These are phyloP conservation scores for Kluyveromyces nonfermentans DNA, from an alignment of 805 yeast genomes.

Conservation along the genomic window DNA sequence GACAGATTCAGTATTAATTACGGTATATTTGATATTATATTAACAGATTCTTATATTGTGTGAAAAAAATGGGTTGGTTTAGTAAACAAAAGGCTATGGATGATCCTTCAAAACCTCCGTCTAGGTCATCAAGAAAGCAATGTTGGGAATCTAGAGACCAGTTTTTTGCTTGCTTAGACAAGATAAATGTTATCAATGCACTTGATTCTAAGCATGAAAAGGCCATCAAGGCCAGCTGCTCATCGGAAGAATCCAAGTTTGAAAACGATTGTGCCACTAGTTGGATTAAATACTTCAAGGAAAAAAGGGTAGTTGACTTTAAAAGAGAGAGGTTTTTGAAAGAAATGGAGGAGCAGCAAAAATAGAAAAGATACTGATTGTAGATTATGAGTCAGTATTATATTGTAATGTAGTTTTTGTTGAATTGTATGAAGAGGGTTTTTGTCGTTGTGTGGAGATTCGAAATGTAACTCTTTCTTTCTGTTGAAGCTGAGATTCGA, in stretches of 20 bases:
- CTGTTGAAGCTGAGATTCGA: not conserved
- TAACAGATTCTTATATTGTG: too few species aligned
- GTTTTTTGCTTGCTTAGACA: slow-evolving; percentile 67
- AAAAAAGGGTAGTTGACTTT: slow-evolving; percentile 72
- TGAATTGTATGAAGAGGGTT: too few species aligned
- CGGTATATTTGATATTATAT: too few species aligned
- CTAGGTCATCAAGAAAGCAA: slow-evolving; percentile 52
- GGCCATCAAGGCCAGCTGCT: slow-evolving; percentile 48
- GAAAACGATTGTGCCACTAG: slow-evolving; percentile 71
- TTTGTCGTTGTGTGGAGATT: not conserved
- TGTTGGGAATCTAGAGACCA: slow-evolving; percentile 90
- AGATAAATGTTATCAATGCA: slow-evolving; percentile 59
- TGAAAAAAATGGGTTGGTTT: slow-evolving; percentile 9
- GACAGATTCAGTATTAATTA: not conserved
- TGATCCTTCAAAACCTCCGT: slow-evolving; percentile 9
- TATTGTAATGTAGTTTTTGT: not conserved
- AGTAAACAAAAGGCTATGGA: slow-evolving; percentile 8
- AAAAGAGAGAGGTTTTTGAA: slow-evolving; percentile 58
- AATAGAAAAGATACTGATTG: not conserved
- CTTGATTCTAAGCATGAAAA: slow-evolving; percentile 42
- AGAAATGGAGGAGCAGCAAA: slow-evolving; percentile 50
- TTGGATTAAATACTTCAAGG: slow-evolving; percentile 88
- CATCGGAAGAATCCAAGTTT: slow-evolving; percentile 45
- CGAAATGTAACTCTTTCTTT: not conserved
- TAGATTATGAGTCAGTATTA: not conserved